Base-by-base conservation (phyloP, 805 yeast species). In the Myxozyma melibiosi region DNA sequence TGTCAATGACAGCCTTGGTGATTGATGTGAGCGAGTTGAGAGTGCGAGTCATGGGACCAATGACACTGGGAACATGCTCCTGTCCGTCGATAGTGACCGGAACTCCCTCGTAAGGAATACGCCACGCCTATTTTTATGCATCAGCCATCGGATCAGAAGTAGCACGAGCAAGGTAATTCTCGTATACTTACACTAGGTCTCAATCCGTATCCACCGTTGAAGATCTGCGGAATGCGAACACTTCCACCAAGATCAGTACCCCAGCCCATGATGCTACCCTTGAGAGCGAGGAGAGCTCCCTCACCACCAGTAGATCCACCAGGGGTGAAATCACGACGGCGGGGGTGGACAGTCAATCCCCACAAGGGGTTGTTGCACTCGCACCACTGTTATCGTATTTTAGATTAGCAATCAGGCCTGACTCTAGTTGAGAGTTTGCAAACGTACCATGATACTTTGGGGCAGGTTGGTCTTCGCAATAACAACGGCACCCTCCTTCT, bases 221-320 rank as follows among this genome's bases (percentile, higher is more conserved):
- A 73, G 7, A 76, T 68, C 13, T 81, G 75, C 1, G 85, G 85
- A 49, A 76, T 73, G 54, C 85, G 71, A 39, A 81, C 73, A 30
- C 77, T 70, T 20, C 85, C 85, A 41, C 84, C 84, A 53, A 80
- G 77, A 63, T 82, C 85, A 13, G 79, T 71, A 2, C 83, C 83
- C 50, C 68, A 49, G 75, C 84, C 91, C 41, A 85, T 46, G 71
- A 76, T 73, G 8, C 80, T 73, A 3, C 81, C 82, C 54, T 70
- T 69, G 52, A 77, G 55, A 0, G 74, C 74, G 2, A 78, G 62
- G 35, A 81, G 66, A 4, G 82, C 80, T n/a, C 79, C 82, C 51
- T 80, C 85, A 44, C 85, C 85, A 6, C 84, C 84, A 8, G 82
- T 76, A 5, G 82, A 77, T 2, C 85, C 85, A 42, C 85, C 85